Base-by-base conservation (phyloP, 805 yeast species). In the Metschnikowia sp. region DNA sequence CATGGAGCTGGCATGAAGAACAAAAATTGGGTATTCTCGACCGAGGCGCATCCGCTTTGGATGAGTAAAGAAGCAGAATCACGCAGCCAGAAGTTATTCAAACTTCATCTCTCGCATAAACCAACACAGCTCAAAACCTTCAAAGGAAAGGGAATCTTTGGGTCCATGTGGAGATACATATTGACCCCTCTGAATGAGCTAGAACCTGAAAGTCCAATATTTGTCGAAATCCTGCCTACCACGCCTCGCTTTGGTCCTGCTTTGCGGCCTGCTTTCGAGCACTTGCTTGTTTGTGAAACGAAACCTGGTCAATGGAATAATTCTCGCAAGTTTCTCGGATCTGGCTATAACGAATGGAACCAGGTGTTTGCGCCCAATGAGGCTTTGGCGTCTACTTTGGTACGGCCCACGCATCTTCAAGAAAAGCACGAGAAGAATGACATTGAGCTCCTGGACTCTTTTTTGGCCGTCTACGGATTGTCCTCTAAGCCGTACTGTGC, bases 21-120 rank as follows among this genome's bases (percentile, higher is more conserved):
- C 48, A 73, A 81, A 50, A 77, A 79, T 47, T 75, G 81, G 68
- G 78, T 83, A 0, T 86, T 90, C 64, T 79, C 92, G 10, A 91
- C 98, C 0, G 98, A 91, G 59, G 97, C 91, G 0, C 98, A 91
- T 64, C 96, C 96, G 3, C 63, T 90, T 52, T 88, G 96, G 96
- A 72, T 77, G 44, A 79, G 79, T 40, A 63, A 28, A 64, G 70
- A 49, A 54, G 54, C 15, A 15, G 53, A 53, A 34, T 22, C 29
- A 40, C 22, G 43, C 11, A 47, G 43, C 42, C 50, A 40, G 32
- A 42, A 39, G 26, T 36, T 39, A 12, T 51, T 56, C n/a, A 30
- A 33, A 18, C 39, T 33, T 12, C 50, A 37, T 12, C 42, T 40
- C 18, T 43, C 45, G 3, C 39, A 44, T 3, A 46, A 44, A 10